A percentile compares a stretch with the other conserved stretches of the same genome.
Evolutionary conservation across 2,329 filamentous ascomycete genomes (phyloP).

Genomic region (Fusarium sulawesiense): DNA sequence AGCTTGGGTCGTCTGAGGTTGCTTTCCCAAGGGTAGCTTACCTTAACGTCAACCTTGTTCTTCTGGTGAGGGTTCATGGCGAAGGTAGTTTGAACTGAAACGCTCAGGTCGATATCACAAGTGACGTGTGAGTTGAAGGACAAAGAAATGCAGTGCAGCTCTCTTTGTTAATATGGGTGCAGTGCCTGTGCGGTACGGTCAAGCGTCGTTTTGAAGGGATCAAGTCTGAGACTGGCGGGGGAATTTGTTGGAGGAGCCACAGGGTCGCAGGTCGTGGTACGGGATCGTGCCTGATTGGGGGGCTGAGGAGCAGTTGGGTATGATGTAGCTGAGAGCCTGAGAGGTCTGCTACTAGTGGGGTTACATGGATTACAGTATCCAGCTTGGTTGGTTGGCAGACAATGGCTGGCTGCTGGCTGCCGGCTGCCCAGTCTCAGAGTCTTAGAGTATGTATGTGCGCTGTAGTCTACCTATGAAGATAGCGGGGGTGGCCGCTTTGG

Average conservation of each 20-base stretch:
- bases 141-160: conserved; percentile 11
- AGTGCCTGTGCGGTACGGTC: conserved; percentile 6
- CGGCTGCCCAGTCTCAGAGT: neutral
- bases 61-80: conserved; percentile 95
- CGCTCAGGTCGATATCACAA: conserved; percentile 2
- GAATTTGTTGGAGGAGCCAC: conserved; percentile 39
- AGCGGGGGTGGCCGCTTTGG: conserved; percentile 9
- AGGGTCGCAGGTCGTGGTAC: conserved; percentile 36
- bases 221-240: conserved; percentile 39
- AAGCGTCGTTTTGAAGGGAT: conserved; percentile 39
- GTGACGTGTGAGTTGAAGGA: conserved; percentile 1
- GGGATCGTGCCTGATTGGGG: conserved; percentile 45
- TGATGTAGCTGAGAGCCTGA: conserved; percentile 41
- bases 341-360: conserved; percentile 21
- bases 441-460: neutral
- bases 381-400: neutral
- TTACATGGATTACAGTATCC: conserved; percentile 14
- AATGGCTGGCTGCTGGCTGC: neutral
- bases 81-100: conserved; percentile 38
- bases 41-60: conserved; percentile 97
- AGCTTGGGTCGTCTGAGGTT: conserved; percentile 31
- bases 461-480: conserved; percentile 13
- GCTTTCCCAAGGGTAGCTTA: conserved; percentile 62
- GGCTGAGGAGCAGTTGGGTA: conserved; percentile 36
- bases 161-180: neutral